Evolutionary conservation across 768 basidiomycete species (phyloP), one percentile per base, ranked within the genome.

Genomic region (Pilatotrama ljubarskyi): DNA sequence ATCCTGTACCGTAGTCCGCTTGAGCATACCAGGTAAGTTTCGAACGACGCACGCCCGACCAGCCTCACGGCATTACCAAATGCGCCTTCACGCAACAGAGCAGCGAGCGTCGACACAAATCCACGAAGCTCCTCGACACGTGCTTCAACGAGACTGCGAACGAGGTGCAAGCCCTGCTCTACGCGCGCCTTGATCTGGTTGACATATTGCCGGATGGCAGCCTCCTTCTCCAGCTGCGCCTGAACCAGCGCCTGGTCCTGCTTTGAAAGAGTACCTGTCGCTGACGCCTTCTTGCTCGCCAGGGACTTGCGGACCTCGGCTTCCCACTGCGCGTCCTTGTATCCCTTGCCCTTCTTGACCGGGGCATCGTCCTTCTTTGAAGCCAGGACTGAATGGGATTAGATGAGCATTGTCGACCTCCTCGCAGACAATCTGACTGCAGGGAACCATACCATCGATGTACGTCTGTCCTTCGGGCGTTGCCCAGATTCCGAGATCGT

Each of bases 321-420:
- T 62, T 99, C 97, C 96, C 96, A 99, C 68, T 92, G 88, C 17
- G 92, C 89, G 14, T 96, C 90, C 36, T 92, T 93, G 5, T 90
- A 85, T 58, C 87, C 90, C 66, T 97, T 98, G 14, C 93, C 91
- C 70, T 95, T 96, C 64, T 75, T 80, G 74, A 70, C 76, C 47
- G 68, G 76, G 4, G 81, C 78, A 0, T 77, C 79, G 11, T 72
- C 71, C 66, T 88, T 89, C 56, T 82, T 83, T 2, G 79, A 74
- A 10, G 85, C 77, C 14, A 95, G 75, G 2, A 91, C 91, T 92
- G 65, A 11, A 42, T 56, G 26, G 32, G 20, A n/a, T 4, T 43
- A 11, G 6, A 37, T 32, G 18, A 58, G 29, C 14, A 5, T 26
- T 15, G 24, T 5, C 9, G 3, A 7, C 24, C 2, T 15, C 7